Base-by-base conservation (phyloP, 768 basidiomycete genomes). In the Serendipita sp. region DNA sequence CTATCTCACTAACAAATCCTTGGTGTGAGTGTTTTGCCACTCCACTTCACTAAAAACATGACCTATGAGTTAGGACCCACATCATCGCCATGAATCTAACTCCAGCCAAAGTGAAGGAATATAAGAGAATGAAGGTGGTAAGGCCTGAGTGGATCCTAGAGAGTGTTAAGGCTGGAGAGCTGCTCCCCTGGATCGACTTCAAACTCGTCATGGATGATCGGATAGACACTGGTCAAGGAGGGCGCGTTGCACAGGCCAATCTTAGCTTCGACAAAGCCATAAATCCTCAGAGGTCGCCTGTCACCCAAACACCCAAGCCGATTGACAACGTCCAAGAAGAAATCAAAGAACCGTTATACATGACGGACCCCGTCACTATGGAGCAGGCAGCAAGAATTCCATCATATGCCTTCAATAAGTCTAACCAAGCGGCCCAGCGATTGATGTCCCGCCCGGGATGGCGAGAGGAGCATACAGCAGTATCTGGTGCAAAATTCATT, bases 41-140 rank as follows among this genome's bases (percentile, higher is more conserved):
- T 15, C 16, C 29, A 23, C 0, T 33, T 27, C 18, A 63, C 5
- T 64, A 44, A 44, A 13, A 34, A 15, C 37, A 40, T 13, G 27
- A 33, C 68, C 13, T 53, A 40, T 18, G 60, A 23, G 58, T 44
- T 69, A 91, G 89, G 34, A 95, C 93, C 0, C 93, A 96, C 72
- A 86, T 99, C 68, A 77, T 99, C 60, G 95, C 96, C 2, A 87
- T 86, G 67, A 87, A 89, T 36, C 80, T 99, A 48, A 97, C 95
- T 0, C 86, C 91, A 0, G 83, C 85, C 45, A 99, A 98, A 74
- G 80, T 91, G 48, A 82, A 81, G 23, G 92, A 95, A 69, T 97
- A 93, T 73, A 81, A 86, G 72, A 73, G 86, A 45, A 88, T 95
- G 86, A 96, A 93, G 71, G 87, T 98, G 15, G 92, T 87, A 44